Percentiles rank a stretch among this genome's conserved stretches.
Evolutionary conservation across 352 stramenopile species (phyloP).

Genomic region (Phytophthora citricola): DNA sequence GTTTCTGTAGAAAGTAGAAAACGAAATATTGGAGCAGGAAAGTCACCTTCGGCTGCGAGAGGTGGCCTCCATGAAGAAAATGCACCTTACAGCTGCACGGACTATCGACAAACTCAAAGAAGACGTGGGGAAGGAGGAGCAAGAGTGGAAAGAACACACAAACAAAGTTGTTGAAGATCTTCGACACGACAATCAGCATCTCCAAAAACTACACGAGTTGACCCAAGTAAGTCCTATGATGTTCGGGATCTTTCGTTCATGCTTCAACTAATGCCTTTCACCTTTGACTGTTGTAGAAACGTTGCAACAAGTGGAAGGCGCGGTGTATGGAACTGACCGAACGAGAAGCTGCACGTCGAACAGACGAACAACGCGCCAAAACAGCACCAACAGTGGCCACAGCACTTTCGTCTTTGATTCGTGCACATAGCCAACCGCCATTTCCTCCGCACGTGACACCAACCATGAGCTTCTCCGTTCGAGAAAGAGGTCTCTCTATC

Average conservation of each 20-base stretch:
- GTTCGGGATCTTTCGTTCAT: not conserved
- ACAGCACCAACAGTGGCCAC: constrained; percentile 34
- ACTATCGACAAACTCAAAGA: constrained; percentile 75
- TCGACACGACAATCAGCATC: constrained; percentile 65
- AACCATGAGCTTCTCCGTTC: constrained; percentile 25
- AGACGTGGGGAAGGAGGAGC: constrained; percentile 53
- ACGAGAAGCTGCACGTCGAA: constrained; percentile 46
- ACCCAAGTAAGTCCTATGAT: constrained; percentile 40
- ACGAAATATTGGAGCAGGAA: constrained; percentile 78
- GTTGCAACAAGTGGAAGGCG: constrained; percentile 75
- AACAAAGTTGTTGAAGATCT: constrained; percentile 64
- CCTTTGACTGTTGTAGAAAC: constrained; percentile 46
- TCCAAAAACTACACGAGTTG: constrained; percentile 61
- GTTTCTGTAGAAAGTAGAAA: constrained; percentile 70
- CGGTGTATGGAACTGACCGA: constrained; percentile 59
- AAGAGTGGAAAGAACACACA: constrained; percentile 60
- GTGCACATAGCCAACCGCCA: constrained; percentile 47
- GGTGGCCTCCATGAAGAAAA: constrained; percentile 68
- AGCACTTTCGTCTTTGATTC: constrained; percentile 39
- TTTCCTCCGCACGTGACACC: constrained; percentile 16
- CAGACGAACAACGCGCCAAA: constrained; percentile 49
- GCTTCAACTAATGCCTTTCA: not conserved
- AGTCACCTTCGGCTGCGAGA: constrained; percentile 69
- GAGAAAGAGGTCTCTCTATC: constrained; percentile 14
- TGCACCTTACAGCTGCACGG: constrained; percentile 55